phyloP scores from a whole-genome alignment of 2,329 filamentous ascomycete species.

The Gaeumannomyces tritici region DNA sequence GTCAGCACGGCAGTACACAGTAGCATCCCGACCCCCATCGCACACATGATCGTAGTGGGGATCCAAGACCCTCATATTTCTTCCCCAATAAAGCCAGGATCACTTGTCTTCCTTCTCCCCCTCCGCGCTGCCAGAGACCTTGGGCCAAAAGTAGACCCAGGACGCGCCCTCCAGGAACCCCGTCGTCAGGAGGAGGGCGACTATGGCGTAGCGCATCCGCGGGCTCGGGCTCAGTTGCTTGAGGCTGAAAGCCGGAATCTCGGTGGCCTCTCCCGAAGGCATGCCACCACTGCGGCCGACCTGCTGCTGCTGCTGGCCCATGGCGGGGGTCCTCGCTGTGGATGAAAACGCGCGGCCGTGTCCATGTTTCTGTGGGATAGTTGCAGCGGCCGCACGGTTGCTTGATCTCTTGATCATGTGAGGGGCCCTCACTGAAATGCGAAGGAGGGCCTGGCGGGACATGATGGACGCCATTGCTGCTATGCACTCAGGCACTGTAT shows the following conservation, averaged over 20 bases:
- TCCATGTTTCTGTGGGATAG: neutral
- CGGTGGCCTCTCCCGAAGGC: neutral
- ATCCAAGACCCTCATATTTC: neutral
- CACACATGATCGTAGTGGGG: neutral
- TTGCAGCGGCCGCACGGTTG: neutral
- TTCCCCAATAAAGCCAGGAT: neutral
- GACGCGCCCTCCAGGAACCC: constrained; percentile 10
- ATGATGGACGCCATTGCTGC: neutral
- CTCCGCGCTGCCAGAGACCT: constrained; percentile 10
- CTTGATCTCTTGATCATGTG: neutral
- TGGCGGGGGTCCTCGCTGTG: neutral
- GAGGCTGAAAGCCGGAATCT: constrained; percentile 13
- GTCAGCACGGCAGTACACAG: too few relatives aligned
- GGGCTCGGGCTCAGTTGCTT: constrained; percentile 12
- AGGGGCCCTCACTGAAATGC: neutral
- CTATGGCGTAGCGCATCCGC: constrained; percentile 9
- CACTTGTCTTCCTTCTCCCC: neutral
- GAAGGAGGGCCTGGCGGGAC: neutral
- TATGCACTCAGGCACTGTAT: too few relatives aligned
- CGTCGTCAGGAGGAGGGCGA: constrained; percentile 8
- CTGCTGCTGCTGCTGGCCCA: constrained; percentile 2
- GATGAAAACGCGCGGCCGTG: neutral
- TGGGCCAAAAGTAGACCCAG: constrained; percentile 14
- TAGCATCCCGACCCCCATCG: too few relatives aligned
- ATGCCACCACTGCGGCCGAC: neutral